Evolutionary conservation across 192 early-diverging fungal species (phyloP), one percentile per base, ranked within the genome.

Genomic region (Phlyctochytrium arcticum): DNA sequence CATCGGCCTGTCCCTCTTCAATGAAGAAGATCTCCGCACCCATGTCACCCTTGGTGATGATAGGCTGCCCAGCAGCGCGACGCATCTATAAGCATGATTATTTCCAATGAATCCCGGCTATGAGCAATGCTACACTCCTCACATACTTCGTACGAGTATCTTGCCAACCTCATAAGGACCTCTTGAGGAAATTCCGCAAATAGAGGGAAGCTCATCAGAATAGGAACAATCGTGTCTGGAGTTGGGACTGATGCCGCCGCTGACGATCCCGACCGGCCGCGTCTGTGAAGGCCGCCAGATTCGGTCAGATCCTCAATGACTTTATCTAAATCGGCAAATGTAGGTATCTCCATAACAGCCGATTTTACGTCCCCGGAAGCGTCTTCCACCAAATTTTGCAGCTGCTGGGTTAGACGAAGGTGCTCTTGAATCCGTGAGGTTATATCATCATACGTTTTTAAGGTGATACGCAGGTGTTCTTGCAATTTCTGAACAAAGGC

Each of bases 21-120:
- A 79, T 23, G 54, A 79, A 75, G 44, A 67, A 79, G 6, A 79
- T 73, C 37, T 79, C 77, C 2, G 69, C 69, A 6, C 69, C 74
- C 49, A 60, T 62, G 24, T 78, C 76, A 6, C 76, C 76, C 47
- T 78, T 73, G 5, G 49, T 30, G 0, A 78, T 60, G 23, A 78
- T 74, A 8, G 50, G n/a, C 34, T 76, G 65, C 8, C 73, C 72
- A 17, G 58, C 8, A 26, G 27, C 48, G 15, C 70, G 68, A 8
- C 34, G 32, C 67, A 76, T 66, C 56, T 76, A 62, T 12, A 24
- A 12, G 15, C 12, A 24, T 26, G 3, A 30, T 15, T 21, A 30
- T 53, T 24, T 21, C n/a, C 15, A 24, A 15, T 12, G 50, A 30
- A 21, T 12, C 12, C 15, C 12, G n/a, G 24, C 15, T 12, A 30